Percentiles rank a stretch among this genome's conserved stretches.
phyloP scores from a whole-genome alignment of 1,284 basidiomycete species.

The Meripilus lineatus region DNA sequence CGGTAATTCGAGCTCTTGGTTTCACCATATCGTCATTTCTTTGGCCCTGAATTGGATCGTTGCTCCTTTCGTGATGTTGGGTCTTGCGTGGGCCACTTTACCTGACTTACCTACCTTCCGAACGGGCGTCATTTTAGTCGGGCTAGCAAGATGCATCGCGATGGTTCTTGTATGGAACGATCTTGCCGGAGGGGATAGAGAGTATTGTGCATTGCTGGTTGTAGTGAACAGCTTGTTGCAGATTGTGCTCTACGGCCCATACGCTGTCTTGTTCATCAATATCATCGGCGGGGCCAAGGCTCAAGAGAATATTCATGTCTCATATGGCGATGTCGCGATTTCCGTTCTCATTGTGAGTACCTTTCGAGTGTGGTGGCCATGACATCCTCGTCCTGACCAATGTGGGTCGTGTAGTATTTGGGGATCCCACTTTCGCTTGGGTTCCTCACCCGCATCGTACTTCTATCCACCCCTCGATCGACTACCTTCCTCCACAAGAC shows the following conservation, averaged over 20 bases:
- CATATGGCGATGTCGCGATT: slow-evolving; percentile 69
- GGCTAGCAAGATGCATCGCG: slow-evolving; percentile 59
- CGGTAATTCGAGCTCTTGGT: slow-evolving; percentile 36
- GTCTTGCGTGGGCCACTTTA: slow-evolving; percentile 78
- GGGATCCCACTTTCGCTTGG: slow-evolving; percentile 70
- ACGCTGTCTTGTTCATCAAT: slow-evolving; percentile 74
- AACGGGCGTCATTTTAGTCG: slow-evolving; percentile 53
- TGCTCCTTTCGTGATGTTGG: slow-evolving; percentile 81
- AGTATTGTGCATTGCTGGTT: slow-evolving; percentile 76
- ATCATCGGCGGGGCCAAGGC: slow-evolving; percentile 49
- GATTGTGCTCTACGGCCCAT: slow-evolving; percentile 76
- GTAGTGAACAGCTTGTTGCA: slow-evolving; percentile 65
- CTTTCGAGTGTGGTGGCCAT: too few species aligned
- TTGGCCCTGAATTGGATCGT: slow-evolving; percentile 80
- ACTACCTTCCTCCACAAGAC: slow-evolving; percentile 44
- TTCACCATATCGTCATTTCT: slow-evolving; percentile 70
- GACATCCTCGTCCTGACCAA: background rate
- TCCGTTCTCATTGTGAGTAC: slow-evolving; percentile 67
- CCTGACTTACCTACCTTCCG: slow-evolving; percentile 69
- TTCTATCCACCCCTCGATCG: slow-evolving; percentile 43
- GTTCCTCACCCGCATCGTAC: slow-evolving; percentile 57
- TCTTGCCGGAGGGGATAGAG: slow-evolving; percentile 68
- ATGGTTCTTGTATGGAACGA: slow-evolving; percentile 88
- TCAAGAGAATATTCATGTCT: slow-evolving; percentile 40
- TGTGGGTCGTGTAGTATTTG: slow-evolving; percentile 48